Conservation (phyloP, 208 protist genomes). For the Strigomonas galati region DNA sequence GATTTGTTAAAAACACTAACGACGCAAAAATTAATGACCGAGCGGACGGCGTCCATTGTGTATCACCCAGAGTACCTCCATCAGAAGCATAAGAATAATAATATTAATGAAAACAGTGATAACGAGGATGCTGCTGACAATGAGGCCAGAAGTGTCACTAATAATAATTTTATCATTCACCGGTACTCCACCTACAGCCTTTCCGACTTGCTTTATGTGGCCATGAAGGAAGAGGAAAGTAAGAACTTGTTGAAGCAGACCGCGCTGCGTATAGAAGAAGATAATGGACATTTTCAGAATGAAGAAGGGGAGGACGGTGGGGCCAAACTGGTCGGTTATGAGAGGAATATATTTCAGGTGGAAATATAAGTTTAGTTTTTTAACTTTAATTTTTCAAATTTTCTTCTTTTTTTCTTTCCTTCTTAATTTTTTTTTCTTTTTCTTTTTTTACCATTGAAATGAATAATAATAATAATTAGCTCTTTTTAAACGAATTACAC, state of each 20-base stretch:
- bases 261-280: constrained; percentile 68
- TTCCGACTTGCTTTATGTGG: constrained; percentile 73
- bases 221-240: constrained; percentile 58
- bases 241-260: constrained; percentile 75
- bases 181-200: constrained; percentile 40
- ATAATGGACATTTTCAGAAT: constrained; percentile 21
- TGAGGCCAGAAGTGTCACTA: not conserved
- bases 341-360: constrained; percentile 41
- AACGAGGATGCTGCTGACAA: not conserved
- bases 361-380: constrained; percentile 13
- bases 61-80: constrained; percentile 20
- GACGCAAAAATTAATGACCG: constrained; percentile 45
- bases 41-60: constrained; percentile 36
- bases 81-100: not conserved
- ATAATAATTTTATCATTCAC: not conserved
- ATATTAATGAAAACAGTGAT: not conserved
- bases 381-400: constrained; percentile 1
- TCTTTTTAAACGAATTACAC: not conserved
- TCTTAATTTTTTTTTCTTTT: not conserved
- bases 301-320: constrained; percentile 12
- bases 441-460: constrained; percentile 1
- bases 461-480: not conserved
- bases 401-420: constrained; percentile 10
- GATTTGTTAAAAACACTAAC: constrained; percentile 61
- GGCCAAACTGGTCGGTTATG: constrained; percentile 7